Percentiles rank a stretch among this genome's conserved stretches.
These are phyloP conservation scores for Wickerhamomyces rabaulensis DNA, from an alignment of 805 yeast species.

Conservation along the genomic window DNA sequence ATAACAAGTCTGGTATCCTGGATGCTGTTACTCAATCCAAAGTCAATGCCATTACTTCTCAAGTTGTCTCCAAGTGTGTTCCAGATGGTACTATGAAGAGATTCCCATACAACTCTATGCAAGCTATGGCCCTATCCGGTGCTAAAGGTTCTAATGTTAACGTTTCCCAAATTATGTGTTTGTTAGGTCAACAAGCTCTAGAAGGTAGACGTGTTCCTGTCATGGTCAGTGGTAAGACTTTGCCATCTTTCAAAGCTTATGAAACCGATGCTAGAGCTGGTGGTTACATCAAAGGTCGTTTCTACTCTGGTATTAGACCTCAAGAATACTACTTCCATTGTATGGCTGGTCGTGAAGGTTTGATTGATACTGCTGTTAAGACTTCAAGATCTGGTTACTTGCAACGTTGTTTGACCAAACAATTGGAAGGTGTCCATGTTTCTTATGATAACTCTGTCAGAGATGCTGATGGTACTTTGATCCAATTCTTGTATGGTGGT, in stretches of 20 bases:
- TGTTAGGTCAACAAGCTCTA: conserved; percentile 96
- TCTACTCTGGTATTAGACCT: conserved; percentile 95
- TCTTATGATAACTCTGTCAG: conserved; percentile 93
- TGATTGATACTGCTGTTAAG: conserved; percentile 98
- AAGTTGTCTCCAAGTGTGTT: conserved; percentile 89
- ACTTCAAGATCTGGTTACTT: conserved; percentile 97
- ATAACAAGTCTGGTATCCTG: conserved; percentile 81
- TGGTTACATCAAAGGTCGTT: conserved; percentile 94
- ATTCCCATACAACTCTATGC: conserved; percentile 96
- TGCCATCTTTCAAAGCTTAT: conserved; percentile 93
- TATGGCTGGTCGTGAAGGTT: conserved; percentile 99
- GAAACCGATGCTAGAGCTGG: conserved; percentile 98
- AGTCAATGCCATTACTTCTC: conserved; percentile 89
- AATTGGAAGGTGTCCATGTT: conserved; percentile 93
- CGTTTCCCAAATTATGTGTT: conserved; percentile 98
- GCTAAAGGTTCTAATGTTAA: conserved; percentile 99
- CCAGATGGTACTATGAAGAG: conserved; percentile 95
- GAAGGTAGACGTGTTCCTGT: conserved; percentile 99
- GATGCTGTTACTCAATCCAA: conserved; percentile 95
- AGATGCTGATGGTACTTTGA: conserved; percentile 88
- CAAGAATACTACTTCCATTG: conserved; percentile 99
- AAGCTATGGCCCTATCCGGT: conserved; percentile 98
- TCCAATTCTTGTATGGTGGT: conserved; percentile 97
- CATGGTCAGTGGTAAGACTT: conserved; percentile 96
- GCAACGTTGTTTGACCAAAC: conserved; percentile 97